Evolutionary conservation across 495 filamentous ascomycete genomes (phyloP), one percentile per base, ranked within the genome.

Genomic region (Physcia stellaris): DNA sequence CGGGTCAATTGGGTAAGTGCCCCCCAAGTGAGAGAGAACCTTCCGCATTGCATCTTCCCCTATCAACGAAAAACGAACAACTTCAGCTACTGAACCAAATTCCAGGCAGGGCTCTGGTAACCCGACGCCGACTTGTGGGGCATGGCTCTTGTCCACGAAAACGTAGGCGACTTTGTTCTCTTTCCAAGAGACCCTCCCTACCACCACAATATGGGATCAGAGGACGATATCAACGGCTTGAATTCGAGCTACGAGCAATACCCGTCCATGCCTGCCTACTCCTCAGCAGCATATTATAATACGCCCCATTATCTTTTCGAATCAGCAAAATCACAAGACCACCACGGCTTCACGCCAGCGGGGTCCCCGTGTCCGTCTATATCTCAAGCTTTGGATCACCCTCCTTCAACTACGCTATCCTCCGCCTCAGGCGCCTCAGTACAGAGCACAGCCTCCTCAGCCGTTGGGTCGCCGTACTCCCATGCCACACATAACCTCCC

Each of bases 381-480:
- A 15, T 40, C 50, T 23, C 50, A 54, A 19, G 32, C 22, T 40
- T 70, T 53, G 44, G 70, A 65, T 42, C 65, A 42, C 52, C 68
- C 49, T 48, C 61, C 59, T 66, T 68, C 48, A 61, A 49, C 30
- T 28, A 68, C 67, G 55, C 43, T 86, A 33, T 86, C 81, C 12
- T 83, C 79, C 39, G 77, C 80, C 19, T 90, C 84, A 2, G 79
- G 70, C 1, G 71, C 77, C 11, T 87, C 83, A 11, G 64, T 71
- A 40, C 67, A 68, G 19, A 77, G 74, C 50, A 77, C 79, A 10
- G 69, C 82, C 12, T 90, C 86, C 2, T 93, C 86, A 4, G 70
- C 77, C 23, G 79, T 83, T 48, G 83, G 79, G 23, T 94, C 86
- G 6, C 86, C 86, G 15, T 80, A 78, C 42, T 79, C 79, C 0